Evolutionary conservation across 768 basidiomycete species (phyloP).

Genomic region (Rhodotorula diobovata): DNA sequence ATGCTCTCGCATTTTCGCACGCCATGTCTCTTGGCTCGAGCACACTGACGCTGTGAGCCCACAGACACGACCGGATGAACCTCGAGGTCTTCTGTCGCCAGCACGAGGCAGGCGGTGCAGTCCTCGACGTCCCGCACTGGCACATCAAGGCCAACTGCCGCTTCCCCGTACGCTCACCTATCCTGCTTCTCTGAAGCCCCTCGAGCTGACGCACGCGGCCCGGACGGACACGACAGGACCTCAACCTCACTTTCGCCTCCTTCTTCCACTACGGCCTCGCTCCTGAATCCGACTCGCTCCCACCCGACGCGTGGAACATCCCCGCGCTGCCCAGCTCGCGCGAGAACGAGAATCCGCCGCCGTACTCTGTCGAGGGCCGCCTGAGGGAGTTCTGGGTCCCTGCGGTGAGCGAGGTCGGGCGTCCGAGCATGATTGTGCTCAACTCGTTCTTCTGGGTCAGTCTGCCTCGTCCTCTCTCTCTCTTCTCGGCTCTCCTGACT

Average conservation of each 20-base stretch:
- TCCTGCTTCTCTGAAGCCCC: too few species aligned
- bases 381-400: background rate
- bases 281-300: conserved; percentile 3
- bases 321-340: background rate
- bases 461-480: background rate
- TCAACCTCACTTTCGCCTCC: conserved; percentile 1
- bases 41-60: background rate
- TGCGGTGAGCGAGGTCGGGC: background rate
- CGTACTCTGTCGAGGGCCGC: background rate
- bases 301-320: conserved; percentile 1
- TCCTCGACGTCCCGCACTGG: background rate
- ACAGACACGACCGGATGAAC: conserved; percentile 11
- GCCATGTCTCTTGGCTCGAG: too few species aligned
- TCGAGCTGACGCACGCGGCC: too few species aligned
- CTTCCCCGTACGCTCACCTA: background rate
- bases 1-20: background rate
- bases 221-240: background rate
- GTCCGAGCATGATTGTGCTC: conserved; percentile 3
- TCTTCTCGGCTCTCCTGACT: background rate
- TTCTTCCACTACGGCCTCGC: conserved; percentile 19
- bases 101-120: background rate
- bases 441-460: background rate
- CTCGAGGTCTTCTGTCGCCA: conserved; percentile 1
- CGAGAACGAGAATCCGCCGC: conserved; percentile 1
- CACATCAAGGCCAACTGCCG: conserved; percentile 15